A percentile compares a stretch with the other conserved stretches of the same genome.
These are phyloP conservation scores for Knoxia roxburghii DNA, from an alignment of 257 asterid genomes.

Conservation along the genomic window DNA sequence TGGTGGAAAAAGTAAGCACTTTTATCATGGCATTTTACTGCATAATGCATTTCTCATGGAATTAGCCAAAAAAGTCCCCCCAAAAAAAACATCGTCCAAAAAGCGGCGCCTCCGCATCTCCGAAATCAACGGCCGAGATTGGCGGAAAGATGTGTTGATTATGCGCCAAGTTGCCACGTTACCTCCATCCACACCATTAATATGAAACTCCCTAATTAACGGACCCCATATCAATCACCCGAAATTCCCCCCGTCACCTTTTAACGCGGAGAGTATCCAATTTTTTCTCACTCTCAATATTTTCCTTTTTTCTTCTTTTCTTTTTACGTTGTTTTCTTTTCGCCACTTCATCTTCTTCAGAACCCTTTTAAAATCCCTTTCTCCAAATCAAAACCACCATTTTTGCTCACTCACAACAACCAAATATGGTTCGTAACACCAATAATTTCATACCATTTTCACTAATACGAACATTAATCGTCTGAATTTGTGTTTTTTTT, in stretches of 20 bases:
- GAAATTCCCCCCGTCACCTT: slow-evolving; percentile 9
- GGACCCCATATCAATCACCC: slow-evolving; percentile 30
- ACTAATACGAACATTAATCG: not conserved
- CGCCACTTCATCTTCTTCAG: not conserved
- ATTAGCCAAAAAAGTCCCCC: too few relatives aligned
- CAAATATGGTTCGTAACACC: slow-evolving; percentile 14
- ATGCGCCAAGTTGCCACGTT: slow-evolving; percentile 11
- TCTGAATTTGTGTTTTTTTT: not conserved
- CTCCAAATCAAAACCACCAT: not conserved
- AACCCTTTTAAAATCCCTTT: not conserved
- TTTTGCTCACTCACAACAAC: not conserved
- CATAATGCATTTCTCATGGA: too few relatives aligned
- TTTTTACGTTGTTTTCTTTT: not conserved
- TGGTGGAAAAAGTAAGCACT: too few relatives aligned
- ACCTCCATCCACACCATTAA: slow-evolving; percentile 9
- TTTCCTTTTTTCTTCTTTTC: too few relatives aligned
- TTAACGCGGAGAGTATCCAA: slow-evolving; percentile 25
- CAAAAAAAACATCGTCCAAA: too few relatives aligned
- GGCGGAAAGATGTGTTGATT: slow-evolving; percentile 22
- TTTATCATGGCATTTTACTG: too few relatives aligned
- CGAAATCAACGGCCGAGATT: slow-evolving; percentile 50
- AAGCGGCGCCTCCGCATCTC: slow-evolving; percentile 40
- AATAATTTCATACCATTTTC: not conserved
- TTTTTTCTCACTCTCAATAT: slow-evolving; percentile 14
- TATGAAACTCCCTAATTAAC: not conserved